These are phyloP conservation scores for Beverwykella pulmonaria DNA, from an alignment of 495 filamentous ascomycete genomes.

Conservation along the genomic window DNA sequence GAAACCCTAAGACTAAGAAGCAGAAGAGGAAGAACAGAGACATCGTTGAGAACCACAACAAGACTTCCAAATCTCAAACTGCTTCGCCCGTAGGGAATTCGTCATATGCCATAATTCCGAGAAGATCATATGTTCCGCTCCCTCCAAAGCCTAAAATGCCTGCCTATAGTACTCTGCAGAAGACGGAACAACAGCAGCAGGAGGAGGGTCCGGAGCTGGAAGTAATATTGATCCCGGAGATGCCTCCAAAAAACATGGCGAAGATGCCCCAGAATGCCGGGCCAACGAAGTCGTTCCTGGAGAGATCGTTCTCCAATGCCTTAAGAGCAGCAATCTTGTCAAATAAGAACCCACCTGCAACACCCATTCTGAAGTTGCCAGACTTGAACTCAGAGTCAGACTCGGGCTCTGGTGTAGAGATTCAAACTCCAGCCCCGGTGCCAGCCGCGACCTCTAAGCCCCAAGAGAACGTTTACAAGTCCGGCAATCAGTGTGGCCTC, in stretches of 20 bases:
- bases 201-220: neutral
- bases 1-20: neutral
- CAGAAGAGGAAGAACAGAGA: neutral
- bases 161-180: neutral
- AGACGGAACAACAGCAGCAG: neutral
- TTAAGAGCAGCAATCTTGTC: neutral
- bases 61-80: neutral
- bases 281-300: neutral
- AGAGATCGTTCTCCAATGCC: neutral
- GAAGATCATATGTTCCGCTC: neutral
- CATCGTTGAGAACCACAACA: neutral
- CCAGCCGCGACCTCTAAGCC: neutral
- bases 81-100: neutral
- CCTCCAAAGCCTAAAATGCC: neutral
- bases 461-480: neutral
- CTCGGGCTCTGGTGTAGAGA: neutral
- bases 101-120: neutral
- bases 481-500: neutral
- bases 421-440: neutral
- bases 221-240: slow-evolving; percentile 10
- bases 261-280: neutral
- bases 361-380: no score
- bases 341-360: neutral
- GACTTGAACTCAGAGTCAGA: neutral
- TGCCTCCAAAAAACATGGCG: neutral